These are phyloP conservation scores for Plasmopara halstedii DNA, from an alignment of 352 stramenopile genomes.

Conservation along the genomic window DNA sequence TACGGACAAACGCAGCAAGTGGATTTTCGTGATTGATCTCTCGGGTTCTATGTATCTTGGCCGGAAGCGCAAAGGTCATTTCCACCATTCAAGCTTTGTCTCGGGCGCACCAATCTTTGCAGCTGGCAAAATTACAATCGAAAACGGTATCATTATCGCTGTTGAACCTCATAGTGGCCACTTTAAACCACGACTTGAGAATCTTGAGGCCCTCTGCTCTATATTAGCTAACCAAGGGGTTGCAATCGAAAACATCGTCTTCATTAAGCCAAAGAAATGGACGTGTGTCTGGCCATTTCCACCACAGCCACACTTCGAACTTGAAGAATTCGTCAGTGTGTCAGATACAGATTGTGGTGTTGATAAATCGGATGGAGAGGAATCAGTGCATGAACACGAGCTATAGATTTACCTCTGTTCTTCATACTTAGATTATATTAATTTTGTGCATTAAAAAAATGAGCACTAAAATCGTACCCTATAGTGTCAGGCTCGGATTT, in stretches of 20 bases:
- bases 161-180: constrained; percentile 71
- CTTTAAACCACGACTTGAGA: constrained; percentile 55
- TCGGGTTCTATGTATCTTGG: constrained; percentile 41
- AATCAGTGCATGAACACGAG: background rate
- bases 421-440: background rate
- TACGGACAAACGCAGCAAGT: constrained; percentile 59
- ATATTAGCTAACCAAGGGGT: constrained; percentile 33
- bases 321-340: constrained; percentile 28
- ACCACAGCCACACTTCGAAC: constrained; percentile 22
- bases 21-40: constrained; percentile 69
- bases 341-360: constrained; percentile 41
- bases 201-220: constrained; percentile 35
- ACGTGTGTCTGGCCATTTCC: constrained; percentile 49
- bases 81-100: constrained; percentile 78
- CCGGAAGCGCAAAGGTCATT: constrained; percentile 62
- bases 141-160: constrained; percentile 41
- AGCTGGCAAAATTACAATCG: constrained; percentile 62
- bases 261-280: constrained; percentile 71
- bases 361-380: constrained; percentile 36
- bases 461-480: too few relatives aligned
- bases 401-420: background rate
- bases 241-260: constrained; percentile 33
- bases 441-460: too few relatives aligned
- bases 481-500: too few relatives aligned
- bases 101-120: constrained; percentile 47